Evolutionary conservation across 2,329 filamentous ascomycete species (phyloP), one percentile per base, ranked within the genome.

Genomic region (Endocalyx cinctus): DNA sequence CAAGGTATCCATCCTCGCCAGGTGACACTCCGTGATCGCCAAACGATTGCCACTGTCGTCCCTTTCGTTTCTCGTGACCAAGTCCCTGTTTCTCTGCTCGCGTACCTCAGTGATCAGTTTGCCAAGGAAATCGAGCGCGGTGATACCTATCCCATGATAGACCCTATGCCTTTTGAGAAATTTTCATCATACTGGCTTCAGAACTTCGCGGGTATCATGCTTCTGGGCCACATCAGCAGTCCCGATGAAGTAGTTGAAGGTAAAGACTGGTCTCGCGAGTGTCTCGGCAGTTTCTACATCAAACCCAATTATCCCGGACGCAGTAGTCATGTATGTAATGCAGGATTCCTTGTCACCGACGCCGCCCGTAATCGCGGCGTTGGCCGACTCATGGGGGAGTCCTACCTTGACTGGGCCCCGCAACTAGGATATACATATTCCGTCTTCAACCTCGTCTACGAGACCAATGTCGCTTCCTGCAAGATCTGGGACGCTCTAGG

Each of bases 391-490:
- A 84, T 88, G 79, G 83, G 83, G 33, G 82, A 87, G 63, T 70
- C 77, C 18, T 87, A 87, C 58, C 67, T 88, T 19, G 82, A 87
- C 55, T 87, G 82, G 80, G 82, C 84, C 11, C 82, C 83, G 18
- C 77, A 79, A 77, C 84, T 74, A 63, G 87, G 87, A 29, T 95
- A 94, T 64, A 84, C 83, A 1, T 94, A 94, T 66, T 89, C 85
- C 25, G 86, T 95, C 42, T 95, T 95, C 72, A 94, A 94, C 60
- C 75, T 94, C 31, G 88, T 94, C 6, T 94, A 94, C 66, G 88
- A 94, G 69, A 94, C 85, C 45, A 94, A 94, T 60, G 83, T 92
- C 16, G 88, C 85, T 1, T 90, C 85, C 19, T 89, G 87, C 58
- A 82, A 84, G 43, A 88, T 94, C 53, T 95, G 88, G 88, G 88